These are phyloP conservation scores for Umbelopsis vinacea DNA, from an alignment of 192 early-diverging fungal species.

Conservation along the genomic window DNA sequence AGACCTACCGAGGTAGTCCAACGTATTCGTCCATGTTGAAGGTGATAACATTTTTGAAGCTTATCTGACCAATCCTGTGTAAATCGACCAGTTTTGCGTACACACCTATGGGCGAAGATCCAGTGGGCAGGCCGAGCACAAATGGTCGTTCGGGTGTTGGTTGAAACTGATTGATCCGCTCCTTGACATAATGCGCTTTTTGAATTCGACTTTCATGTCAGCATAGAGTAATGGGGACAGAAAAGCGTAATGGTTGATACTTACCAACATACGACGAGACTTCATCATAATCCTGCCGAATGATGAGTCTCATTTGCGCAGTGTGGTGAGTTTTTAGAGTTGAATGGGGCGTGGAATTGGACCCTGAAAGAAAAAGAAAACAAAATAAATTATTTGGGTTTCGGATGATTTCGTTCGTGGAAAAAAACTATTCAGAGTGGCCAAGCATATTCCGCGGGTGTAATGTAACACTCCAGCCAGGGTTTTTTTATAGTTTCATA, in stretches of 20 bases:
- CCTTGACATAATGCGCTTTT: slow-evolving; percentile 80
- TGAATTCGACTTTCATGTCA: not conserved
- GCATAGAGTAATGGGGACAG: not conserved
- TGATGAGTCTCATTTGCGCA: slow-evolving; percentile 70
- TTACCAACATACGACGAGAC: slow-evolving; percentile 72
- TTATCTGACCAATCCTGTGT: slow-evolving; percentile 68
- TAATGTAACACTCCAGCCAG: not conserved
- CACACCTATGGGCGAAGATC: slow-evolving; percentile 79
- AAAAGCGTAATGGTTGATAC: not conserved
- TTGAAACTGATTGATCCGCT: slow-evolving; percentile 79
- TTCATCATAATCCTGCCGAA: slow-evolving; percentile 71
- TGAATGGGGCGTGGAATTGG: not conserved
- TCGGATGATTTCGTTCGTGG: slow-evolving; percentile 18
- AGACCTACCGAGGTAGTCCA: slow-evolving; percentile 67
- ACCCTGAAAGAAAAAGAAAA: slow-evolving; percentile 9
- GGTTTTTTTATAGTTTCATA: too few species aligned
- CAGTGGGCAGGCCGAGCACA: slow-evolving; percentile 86
- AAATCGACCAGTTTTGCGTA: slow-evolving; percentile 80
- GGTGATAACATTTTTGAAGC: slow-evolving; percentile 81
- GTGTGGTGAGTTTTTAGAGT: not conserved
- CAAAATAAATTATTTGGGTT: not conserved
- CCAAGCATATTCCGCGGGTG: not conserved
- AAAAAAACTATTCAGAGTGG: not conserved
- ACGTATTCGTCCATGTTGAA: slow-evolving; percentile 94
- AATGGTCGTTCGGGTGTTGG: slow-evolving; percentile 79